Evolutionary conservation across 2,329 filamentous ascomycete genomes (phyloP).

Genomic region (Alternaria hordeiaustralica): DNA sequence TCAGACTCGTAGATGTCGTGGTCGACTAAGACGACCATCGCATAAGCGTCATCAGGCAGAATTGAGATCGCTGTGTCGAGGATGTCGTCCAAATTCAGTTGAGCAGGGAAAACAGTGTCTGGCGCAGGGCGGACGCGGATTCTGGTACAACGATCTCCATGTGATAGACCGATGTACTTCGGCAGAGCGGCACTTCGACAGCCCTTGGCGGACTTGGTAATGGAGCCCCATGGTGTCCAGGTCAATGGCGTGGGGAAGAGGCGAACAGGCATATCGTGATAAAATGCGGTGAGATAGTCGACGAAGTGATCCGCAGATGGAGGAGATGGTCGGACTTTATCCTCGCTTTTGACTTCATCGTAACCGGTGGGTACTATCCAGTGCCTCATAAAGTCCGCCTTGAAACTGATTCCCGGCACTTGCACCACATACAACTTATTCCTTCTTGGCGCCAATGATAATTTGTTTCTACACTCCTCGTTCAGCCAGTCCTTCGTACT

Average conservation of each 20-base stretch:
- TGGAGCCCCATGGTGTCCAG: conserved; percentile 59
- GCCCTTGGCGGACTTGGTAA: not conserved
- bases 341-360: conserved; percentile 27
- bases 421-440: conserved; percentile 61
- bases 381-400: conserved; percentile 48
- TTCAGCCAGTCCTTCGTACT: conserved; percentile 60
- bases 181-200: conserved; percentile 11
- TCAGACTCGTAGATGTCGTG: conserved; percentile 72
- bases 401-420: conserved; percentile 51
- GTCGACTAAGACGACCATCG: conserved; percentile 63
- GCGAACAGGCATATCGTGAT: conserved; percentile 61
- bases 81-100: conserved; percentile 67
- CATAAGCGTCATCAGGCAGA: conserved; percentile 65
- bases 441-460: conserved; percentile 52
- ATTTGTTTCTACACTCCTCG: conserved; percentile 54
- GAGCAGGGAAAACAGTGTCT: conserved; percentile 56
- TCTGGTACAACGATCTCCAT: conserved; percentile 50
- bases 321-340: not conserved
- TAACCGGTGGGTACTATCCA: conserved; percentile 46
- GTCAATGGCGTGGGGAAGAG: conserved; percentile 48
- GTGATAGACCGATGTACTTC: conserved; percentile 56
- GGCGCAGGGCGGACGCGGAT: conserved; percentile 60
- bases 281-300: conserved; percentile 59
- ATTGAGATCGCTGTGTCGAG: conserved; percentile 63
- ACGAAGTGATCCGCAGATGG: conserved; percentile 42